phyloP scores from a whole-genome alignment of 1,284 basidiomycete genomes.

The Gomphus bonarii region DNA sequence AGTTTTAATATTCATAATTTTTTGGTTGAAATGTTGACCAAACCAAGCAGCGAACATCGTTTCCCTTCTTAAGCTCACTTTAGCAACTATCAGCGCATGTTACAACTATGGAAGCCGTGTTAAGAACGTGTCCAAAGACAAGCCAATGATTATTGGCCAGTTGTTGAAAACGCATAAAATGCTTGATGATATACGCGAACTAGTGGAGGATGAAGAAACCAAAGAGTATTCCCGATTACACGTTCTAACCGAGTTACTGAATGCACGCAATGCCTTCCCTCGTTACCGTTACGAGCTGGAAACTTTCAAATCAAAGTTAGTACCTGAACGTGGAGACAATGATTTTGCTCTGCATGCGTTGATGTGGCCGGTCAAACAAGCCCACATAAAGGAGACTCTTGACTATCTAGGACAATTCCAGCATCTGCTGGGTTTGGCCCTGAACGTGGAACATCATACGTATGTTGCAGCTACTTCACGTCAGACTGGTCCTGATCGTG shows the following conservation, averaged over 20 bases:
- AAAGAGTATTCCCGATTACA: not conserved
- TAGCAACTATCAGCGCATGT: not conserved
- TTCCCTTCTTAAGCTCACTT: not conserved
- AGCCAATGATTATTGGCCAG: not conserved
- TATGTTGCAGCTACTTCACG: not conserved
- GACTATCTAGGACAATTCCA: not conserved
- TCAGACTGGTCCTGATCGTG: too few relatives aligned
- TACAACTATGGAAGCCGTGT: not conserved
- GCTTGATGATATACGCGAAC: not conserved
- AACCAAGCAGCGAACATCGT: not conserved
- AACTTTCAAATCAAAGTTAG: not conserved
- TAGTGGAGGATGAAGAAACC: not conserved
- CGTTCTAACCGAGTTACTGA: not conserved
- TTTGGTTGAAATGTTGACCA: not conserved
- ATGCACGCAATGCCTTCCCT: not conserved
- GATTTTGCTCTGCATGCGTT: not conserved
- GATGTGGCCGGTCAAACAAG: not conserved
- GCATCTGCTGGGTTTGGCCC: not conserved
- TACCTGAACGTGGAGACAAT: not conserved
- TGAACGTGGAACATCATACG: not conserved
- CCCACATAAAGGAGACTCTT: not conserved
- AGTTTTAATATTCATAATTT: too few relatives aligned
- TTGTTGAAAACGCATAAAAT: not conserved
- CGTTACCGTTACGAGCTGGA: not conserved
- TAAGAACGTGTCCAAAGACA: not conserved